Conservation (phyloP, 116 monocot species). For the Phalaenopsis hybrid region DNA sequence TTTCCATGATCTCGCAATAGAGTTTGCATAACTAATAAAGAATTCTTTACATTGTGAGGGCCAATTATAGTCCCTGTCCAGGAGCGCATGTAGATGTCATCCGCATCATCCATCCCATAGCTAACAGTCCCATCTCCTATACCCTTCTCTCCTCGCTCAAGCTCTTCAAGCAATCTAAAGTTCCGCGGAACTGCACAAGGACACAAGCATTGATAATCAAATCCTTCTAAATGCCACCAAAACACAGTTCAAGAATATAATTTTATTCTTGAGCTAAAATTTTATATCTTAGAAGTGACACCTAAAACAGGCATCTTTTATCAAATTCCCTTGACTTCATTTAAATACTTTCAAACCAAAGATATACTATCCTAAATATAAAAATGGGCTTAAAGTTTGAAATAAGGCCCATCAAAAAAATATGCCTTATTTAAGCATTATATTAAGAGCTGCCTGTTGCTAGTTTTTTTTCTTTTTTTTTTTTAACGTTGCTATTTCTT, state of each 20-base stretch:
- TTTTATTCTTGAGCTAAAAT: not conserved
- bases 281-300: not conserved
- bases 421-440: not conserved
- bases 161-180: slow-evolving; percentile 54
- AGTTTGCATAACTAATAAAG: not conserved
- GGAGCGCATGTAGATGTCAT: slow-evolving; percentile 53
- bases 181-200: slow-evolving; percentile 35
- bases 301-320: not conserved
- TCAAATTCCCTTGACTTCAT: not conserved
- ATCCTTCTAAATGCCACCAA: not conserved
- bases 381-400: not conserved
- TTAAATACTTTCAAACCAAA: not conserved
- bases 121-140: slow-evolving; percentile 55
- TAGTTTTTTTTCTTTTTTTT: too few relatives aligned
- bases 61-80: slow-evolving; percentile 59
- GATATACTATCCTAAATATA: not conserved
- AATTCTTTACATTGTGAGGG: slow-evolving; percentile 36
- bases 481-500: not conserved
- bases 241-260: not conserved
- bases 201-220: not conserved
- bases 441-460: not conserved
- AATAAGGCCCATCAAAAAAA: not conserved
- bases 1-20: not conserved
- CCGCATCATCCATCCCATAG: slow-evolving; percentile 59
- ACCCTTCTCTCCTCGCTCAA: slow-evolving; percentile 54